Percentiles rank a stretch among this genome's conserved stretches.
phyloP scores from a whole-genome alignment of 306 rosid genomes.

The Vigna mungo region DNA sequence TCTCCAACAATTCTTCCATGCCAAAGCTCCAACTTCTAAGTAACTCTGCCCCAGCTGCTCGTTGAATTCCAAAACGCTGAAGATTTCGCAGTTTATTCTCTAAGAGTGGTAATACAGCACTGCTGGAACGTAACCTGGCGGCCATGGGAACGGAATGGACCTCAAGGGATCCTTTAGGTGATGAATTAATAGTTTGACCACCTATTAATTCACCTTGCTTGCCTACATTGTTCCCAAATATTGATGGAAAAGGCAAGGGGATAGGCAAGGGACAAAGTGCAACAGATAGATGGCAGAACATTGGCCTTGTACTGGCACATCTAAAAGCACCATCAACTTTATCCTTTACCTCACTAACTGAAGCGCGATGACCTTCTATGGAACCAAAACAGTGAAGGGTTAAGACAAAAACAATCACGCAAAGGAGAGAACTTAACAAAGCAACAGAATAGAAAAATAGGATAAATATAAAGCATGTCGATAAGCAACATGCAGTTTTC shows the following conservation, averaged over 20 bases:
- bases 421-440: slow-evolving; percentile 34
- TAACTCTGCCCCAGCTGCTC: slow-evolving; percentile 70
- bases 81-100: slow-evolving; percentile 74
- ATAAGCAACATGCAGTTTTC: background rate
- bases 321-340: slow-evolving; percentile 61
- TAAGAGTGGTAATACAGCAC: slow-evolving; percentile 69
- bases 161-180: slow-evolving; percentile 78
- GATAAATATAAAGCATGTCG: slow-evolving; percentile 1
- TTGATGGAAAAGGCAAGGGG: slow-evolving; percentile 90
- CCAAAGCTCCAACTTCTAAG: slow-evolving; percentile 81
- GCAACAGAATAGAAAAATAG: slow-evolving; percentile 22
- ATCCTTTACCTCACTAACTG: slow-evolving; percentile 61
- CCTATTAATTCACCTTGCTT: slow-evolving; percentile 66
- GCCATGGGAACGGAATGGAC: slow-evolving; percentile 87
- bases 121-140: slow-evolving; percentile 85
- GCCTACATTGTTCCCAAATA: slow-evolving; percentile 71
- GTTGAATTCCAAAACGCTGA: slow-evolving; percentile 58
- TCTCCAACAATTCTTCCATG: slow-evolving; percentile 79
- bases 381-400: slow-evolving; percentile 33
- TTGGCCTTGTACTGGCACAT: slow-evolving; percentile 64
- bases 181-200: slow-evolving; percentile 49
- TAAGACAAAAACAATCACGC: slow-evolving; percentile 9
- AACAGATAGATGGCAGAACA: slow-evolving; percentile 75
- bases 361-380: slow-evolving; percentile 65
- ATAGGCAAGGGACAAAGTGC: slow-evolving; percentile 83